Percentiles rank a stretch among this genome's conserved stretches.
Evolutionary conservation across 768 basidiomycete species (phyloP).

Genomic region (Gloeophyllum trabeum): DNA sequence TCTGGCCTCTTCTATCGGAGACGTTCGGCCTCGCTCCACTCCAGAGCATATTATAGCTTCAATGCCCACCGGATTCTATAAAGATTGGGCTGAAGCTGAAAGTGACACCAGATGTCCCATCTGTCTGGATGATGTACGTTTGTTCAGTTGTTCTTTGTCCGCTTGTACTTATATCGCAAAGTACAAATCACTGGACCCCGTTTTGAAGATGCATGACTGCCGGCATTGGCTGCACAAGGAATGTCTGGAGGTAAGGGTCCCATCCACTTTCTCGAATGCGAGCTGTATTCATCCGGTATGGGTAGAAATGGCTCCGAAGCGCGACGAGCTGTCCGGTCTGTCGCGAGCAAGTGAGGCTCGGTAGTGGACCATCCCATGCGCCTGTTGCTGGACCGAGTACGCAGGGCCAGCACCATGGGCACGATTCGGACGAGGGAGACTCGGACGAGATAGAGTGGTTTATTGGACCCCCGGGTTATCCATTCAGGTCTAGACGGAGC

Average conservation of each 20-base stretch:
- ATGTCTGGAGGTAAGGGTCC: constrained; percentile 54
- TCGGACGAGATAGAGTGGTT: no score
- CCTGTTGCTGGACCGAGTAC: constrained; percentile 1
- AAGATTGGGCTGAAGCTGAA: constrained; percentile 55
- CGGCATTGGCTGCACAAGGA: constrained; percentile 73
- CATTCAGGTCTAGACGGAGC: no score
- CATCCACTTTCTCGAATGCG: not conserved
- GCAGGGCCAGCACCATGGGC: not conserved
- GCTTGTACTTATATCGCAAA: constrained; percentile 17
- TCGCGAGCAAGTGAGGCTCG: constrained; percentile 39
- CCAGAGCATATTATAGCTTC: constrained; percentile 48
- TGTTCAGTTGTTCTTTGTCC: no score
- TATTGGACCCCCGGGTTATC: no score
- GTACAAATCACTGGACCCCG: constrained; percentile 53
- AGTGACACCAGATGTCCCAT: constrained; percentile 75
- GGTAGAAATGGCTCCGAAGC: constrained; percentile 69
- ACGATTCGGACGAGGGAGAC: not conserved
- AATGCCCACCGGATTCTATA: constrained; percentile 50
- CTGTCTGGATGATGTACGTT: constrained; percentile 71
- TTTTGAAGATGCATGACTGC: constrained; percentile 60
- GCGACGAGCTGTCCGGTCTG: constrained; percentile 78
- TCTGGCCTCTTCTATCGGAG: constrained; percentile 49
- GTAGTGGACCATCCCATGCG: constrained; percentile 4
- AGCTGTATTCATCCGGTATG: constrained; percentile 3
- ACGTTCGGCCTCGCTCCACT: constrained; percentile 55